Evolutionary conservation across 2,329 filamentous ascomycete genomes (phyloP), one percentile per base, ranked within the genome.

Genomic region (Scortechinia acanthostroma): DNA sequence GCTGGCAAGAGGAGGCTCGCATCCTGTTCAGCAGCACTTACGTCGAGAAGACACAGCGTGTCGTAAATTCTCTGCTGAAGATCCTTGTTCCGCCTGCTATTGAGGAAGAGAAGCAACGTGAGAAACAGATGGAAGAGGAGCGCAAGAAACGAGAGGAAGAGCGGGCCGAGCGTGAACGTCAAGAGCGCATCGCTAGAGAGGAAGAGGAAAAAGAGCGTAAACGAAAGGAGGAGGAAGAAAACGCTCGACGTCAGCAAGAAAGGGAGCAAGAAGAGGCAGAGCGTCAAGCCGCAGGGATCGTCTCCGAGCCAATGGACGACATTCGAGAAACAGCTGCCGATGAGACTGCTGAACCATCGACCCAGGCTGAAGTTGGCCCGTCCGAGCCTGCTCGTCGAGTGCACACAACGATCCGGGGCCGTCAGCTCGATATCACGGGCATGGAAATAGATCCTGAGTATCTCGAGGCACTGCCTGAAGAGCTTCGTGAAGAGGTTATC

Each of bases 401-500:
- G 22, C 84, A 83, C 54, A 94, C 88, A 15, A 91, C 78, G 2
- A 90, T 98, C 45, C 75, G 91, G 48, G 91, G 91, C 21, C 86
- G 87, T 50, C 83, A 93, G 55, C 79, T 95, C 45, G 93, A 98
- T 60, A 93, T 98, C 43, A 98, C 93, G 0, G 88, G 88, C 49
- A 75, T 98, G 49, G 91, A 91, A 43, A 97, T 98, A 54, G 93
- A 98, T 58, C 79, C 86, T 15, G 91, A 95, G 46, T 98, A 96
- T 63, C 78, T 98, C 4, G 88, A 93, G 48, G 94, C 91, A n/a
- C 70, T 98, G n/a, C 93, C 93, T 0, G 93, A 98, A 54, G 94
- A 98, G 49, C 83, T 97, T 58, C 79, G 93, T 42, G 91, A 97
- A 62, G 93, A 98, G 60, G 93, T 98, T 43, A 88, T 98, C 51